Base-by-base conservation (phyloP, 179 eudicot species). In the Spinacia oleracea region DNA sequence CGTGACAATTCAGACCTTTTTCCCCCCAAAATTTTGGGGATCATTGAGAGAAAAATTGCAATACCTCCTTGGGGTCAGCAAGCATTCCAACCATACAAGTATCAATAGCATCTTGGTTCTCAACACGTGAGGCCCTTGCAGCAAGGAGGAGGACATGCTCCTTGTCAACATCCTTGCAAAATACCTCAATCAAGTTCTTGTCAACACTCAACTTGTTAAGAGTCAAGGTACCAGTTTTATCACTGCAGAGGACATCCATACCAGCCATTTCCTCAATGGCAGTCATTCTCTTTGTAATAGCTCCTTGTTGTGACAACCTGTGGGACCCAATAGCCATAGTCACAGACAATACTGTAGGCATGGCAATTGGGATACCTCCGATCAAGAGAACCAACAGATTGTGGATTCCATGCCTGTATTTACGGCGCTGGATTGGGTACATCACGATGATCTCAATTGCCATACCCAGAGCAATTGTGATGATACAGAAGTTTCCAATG, bases 211-310 rank as follows among this genome's bases (percentile, higher is more conserved):
- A 84, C 81, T 89, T 90, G 83, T 90, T 90, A 31, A 90, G 86
- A 14, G 94, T 90, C 79, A 90, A 80, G 5, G 94, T 90, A 58
- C 94, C 94, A 2, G 94, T 90, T 86, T 90, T 90, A 31, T 91
- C 94, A 85, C 92, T 89, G 81, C 94, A 91, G 38, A 91, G 88
- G 27, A 89, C 94, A 77, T 90, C 92, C 94, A 90, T 90, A 32
- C 94, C 94, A 4, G 92, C 94, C 92, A 90, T 82, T 77, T 90
- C 94, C 85, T 90, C 94, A 75, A 90, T 90, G 67, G 94, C 94
- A 64, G 94, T 90, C 94, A 90, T 90, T 60, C 94, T 86, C 89
- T 90, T 90, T 2, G 94, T 90, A 43, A 90, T 90, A 43, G 94
- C 94, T 35, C 94, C 94, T 78, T 91, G 92, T 76, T 86, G 89